Base-by-base conservation (phyloP, 148 eudicot genomes). In the Linanthus parryae region DNA sequence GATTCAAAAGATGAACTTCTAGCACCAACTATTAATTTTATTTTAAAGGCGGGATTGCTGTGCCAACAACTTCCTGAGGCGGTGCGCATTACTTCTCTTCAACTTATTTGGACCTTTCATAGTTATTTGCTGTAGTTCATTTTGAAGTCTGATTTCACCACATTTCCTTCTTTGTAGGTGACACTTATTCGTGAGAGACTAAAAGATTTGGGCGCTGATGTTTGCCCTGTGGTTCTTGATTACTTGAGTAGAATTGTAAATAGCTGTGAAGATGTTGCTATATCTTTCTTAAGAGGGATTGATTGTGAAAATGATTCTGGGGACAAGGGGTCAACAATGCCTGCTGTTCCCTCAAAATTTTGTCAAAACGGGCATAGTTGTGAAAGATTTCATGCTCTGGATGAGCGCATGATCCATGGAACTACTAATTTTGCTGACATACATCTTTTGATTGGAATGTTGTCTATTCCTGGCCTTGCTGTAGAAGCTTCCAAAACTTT, bases 41-140 rank as follows among this genome's bases (percentile, higher is more conserved):
- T 89, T 62, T 71, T 85, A 54, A 85, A 82, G 64, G 90, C 97
- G 69, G 97, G 94, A 54, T 64, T 84, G 62, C 81, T 77, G 48
- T 84, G 95, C 72, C 84, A 82, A 35, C 97, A 67, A 77, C 87
- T 89, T 73, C 90, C 80, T 34, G 84, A 79, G 75, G 94, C 97
- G 31, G 97, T 89, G 63, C 66, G 87, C 37, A 46, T 58, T 37
- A 46, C 17, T 50, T 39, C 42, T 33, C 37, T 17, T 15, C 14
- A 36, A 7, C 35, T 31, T 15, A 56, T 15, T 33, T 6, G 18
- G 21, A 34, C n/a, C 20, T 30, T 43, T 68, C 26, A 19, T 11
- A 41, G 16, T 16, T 17, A 42, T 14, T 38, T 62, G 43, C 51
- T 19, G 27, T 36, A n/a, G n/a, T n/a, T n/a, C n/a, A n/a, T 71